Base-by-base conservation (phyloP, 2,329 filamentous ascomycete genomes). In the Clarireedia paspali region DNA sequence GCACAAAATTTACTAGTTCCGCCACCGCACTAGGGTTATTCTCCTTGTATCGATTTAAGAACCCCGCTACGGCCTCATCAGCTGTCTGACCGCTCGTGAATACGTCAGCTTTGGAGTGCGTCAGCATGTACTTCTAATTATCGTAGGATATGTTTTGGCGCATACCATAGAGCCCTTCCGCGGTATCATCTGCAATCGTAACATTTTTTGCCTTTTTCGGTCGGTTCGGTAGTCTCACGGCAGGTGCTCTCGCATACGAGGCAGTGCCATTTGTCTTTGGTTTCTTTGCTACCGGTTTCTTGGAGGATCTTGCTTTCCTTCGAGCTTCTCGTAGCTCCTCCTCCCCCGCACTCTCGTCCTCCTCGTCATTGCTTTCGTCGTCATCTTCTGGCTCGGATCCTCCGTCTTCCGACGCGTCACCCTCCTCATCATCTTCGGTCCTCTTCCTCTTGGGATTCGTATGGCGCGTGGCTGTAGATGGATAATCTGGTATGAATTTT, bases 1-100 rank as follows among this genome's bases (percentile, higher is more conserved):
- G 71, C 38, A 87, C 78, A 62, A 83, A 85, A 70, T 87, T 87
- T 63, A 88, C 78, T 54, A 87, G 72, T 49, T 86, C 82, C 15
- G 78, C 77, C 60, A 86, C 72, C 10, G 82, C 81, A 27, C 70
- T 73, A 15, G 77, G 73, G 58, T 77, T 74, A 63, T 85, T 75
- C 5, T 71, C 71, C 60, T 76, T 74, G 65, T 85, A 87, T 57
- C 75, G 76, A 57, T 76, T 73, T 57, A 83, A 75, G 82, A 83
- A 87, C 54, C 79, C 75, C 51, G 77, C 75, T 23, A 82, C 81
- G 53, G 85, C 78, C 56, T 79, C 75, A 55, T 82, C 75, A 17
- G 78, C 73, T 50, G 74, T 70, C 55, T 82, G 74, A 38, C 81
- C 81, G 15, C 80, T 83, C 42, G 75, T 77, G 63, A 86, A 87